phyloP scores from a whole-genome alignment of 1,139 yeast genomes.

The Nakaseomyces nivariensis region DNA sequence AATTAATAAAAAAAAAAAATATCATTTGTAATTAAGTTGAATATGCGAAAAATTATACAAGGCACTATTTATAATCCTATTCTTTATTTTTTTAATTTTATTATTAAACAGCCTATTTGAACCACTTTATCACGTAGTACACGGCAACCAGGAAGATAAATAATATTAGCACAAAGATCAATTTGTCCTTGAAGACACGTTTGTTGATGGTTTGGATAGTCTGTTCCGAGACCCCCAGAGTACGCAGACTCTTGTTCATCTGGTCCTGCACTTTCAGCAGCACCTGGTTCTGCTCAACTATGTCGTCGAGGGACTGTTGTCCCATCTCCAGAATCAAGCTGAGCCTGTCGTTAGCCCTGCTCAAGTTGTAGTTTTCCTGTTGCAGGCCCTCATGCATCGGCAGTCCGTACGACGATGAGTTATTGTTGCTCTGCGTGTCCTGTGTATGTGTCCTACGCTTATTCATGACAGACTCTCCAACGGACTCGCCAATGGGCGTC shows the following conservation, averaged over 20 bases:
- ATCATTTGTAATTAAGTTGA: not conserved
- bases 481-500: constrained; percentile 10
- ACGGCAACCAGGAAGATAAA: constrained; percentile 53
- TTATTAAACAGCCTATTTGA: constrained; percentile 44
- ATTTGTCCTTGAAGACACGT: constrained; percentile 82
- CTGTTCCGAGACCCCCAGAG: constrained; percentile 78
- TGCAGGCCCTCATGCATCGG: constrained; percentile 56
- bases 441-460: constrained; percentile 17
- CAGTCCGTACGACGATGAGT: constrained; percentile 25
- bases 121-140: constrained; percentile 57
- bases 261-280: constrained; percentile 53
- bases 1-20: not conserved
- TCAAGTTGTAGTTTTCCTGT: constrained; percentile 56
- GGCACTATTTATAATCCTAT: not conserved
- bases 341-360: constrained; percentile 67
- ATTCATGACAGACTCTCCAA: constrained; percentile 16
- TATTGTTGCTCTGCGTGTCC: not conserved
- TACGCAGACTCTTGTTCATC: constrained; percentile 59
- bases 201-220: constrained; percentile 76
- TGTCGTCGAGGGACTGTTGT: constrained; percentile 71
- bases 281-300: constrained; percentile 74
- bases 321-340: constrained; percentile 92
- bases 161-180: constrained; percentile 76
- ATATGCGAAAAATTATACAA: not conserved
- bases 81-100: too few relatives aligned